phyloP scores from a whole-genome alignment of 139 green algal species.

The Chlorella sp. region DNA sequence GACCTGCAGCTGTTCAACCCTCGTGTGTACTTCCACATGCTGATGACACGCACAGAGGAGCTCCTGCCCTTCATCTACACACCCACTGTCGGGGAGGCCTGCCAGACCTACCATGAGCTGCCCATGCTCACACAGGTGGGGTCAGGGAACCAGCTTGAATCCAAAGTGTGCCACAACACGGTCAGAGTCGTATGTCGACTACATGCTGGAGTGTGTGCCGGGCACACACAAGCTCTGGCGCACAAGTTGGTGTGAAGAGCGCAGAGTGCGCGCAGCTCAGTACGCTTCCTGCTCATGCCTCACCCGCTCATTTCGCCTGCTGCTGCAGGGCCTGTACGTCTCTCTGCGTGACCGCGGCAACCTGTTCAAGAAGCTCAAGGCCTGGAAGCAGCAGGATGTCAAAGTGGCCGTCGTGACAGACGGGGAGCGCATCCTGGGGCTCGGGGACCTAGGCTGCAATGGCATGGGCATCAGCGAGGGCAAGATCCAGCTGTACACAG shows the following conservation, averaged over 20 bases:
- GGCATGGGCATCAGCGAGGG: constrained; percentile 75
- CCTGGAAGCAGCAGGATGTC: constrained; percentile 24
- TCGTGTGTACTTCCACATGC: no score
- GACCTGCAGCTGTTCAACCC: no score
- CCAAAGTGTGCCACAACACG: no score
- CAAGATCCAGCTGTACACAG: constrained; percentile 78
- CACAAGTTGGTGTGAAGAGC: no score
- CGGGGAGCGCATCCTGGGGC: constrained; percentile 67
- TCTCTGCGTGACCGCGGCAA: constrained; percentile 22
- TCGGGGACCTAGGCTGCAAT: constrained; percentile 64
- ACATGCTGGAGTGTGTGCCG: no score
- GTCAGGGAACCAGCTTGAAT: no score
- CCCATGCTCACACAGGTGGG: constrained; percentile 7
- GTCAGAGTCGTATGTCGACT: no score
- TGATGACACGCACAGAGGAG: constrained; percentile 2
- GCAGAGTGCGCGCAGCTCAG: no score
- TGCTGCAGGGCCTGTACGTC: no score
- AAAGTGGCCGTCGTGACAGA: constrained; percentile 60
- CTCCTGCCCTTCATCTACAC: constrained; percentile 87
- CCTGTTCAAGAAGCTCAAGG: not conserved
- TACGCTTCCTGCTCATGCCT: no score
- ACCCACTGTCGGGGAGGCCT: constrained; percentile 90
- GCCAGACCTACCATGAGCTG: constrained; percentile 65
- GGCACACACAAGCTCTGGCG: no score
- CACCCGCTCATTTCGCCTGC: no score